Evolutionary conservation across 305 asterid genomes (phyloP).

Genomic region (Vinca major): DNA sequence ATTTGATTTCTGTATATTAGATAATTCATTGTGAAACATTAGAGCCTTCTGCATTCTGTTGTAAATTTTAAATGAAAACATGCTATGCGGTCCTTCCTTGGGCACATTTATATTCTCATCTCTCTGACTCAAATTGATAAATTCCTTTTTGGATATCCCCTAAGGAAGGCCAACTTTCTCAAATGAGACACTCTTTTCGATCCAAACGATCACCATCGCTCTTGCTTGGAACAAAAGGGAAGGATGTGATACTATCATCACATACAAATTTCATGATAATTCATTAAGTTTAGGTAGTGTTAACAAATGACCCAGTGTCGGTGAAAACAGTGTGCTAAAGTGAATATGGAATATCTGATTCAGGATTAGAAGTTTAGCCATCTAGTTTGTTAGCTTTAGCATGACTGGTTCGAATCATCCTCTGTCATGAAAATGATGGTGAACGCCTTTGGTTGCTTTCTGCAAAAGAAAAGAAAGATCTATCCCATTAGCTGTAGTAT

Average conservation of each 20-base stretch:
- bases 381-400: not conserved
- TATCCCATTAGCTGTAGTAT: too few relatives aligned
- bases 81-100: not conserved
- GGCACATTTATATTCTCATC: too few relatives aligned
- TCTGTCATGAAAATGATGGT: not conserved
- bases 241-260: not conserved
- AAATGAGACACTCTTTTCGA: not conserved
- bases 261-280: not conserved
- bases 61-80: not conserved
- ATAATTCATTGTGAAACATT: constrained; percentile 9
- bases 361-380: not conserved
- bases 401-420: not conserved
- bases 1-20: constrained; percentile 8
- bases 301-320: not conserved
- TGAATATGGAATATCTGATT: not conserved
- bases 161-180: not conserved
- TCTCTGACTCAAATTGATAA: not conserved
- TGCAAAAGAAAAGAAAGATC: too few relatives aligned
- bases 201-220: not conserved
- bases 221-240: not conserved
- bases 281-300: not conserved
- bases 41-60: not conserved
- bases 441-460: not conserved
- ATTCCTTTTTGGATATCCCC: not conserved
- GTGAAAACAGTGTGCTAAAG: not conserved